Evolutionary conservation across 805 yeast species (phyloP).

Genomic region (Tetrapisispora fleetii): DNA sequence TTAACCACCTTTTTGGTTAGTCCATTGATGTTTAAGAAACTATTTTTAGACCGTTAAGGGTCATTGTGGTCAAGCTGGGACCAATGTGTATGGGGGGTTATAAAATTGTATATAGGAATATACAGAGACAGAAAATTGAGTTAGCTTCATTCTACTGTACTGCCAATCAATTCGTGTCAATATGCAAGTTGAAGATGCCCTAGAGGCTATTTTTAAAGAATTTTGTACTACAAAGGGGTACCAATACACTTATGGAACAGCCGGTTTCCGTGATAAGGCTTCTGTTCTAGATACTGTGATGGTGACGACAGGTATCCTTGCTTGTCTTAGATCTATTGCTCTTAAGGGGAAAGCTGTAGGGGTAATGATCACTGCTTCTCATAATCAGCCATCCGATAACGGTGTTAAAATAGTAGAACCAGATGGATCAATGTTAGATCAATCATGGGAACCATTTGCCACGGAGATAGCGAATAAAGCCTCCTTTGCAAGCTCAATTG

Average conservation of each 20-base stretch:
- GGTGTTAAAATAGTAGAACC: slow-evolving; percentile 95
- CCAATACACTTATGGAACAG: slow-evolving; percentile 78
- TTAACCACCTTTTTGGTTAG: no score
- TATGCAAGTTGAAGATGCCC: slow-evolving; percentile 1
- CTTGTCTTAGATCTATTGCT: slow-evolving; percentile 69
- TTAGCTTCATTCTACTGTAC: no score
- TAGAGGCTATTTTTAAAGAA: slow-evolving; percentile 12
- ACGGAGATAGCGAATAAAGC: slow-evolving; percentile 63
- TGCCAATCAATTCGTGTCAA: neutral
- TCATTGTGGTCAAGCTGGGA: no score
- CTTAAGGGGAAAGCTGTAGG: slow-evolving; percentile 67
- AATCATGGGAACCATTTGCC: slow-evolving; percentile 76
- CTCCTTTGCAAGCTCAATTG: slow-evolving; percentile 32
- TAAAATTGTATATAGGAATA: no score
- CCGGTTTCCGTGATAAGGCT: slow-evolving; percentile 84
- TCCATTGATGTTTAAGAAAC: no score
- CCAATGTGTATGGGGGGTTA: no score
- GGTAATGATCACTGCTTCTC: slow-evolving; percentile 95
- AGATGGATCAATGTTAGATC: slow-evolving; percentile 77
- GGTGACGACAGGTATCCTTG: slow-evolving; percentile 74
- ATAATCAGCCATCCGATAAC: slow-evolving; percentile 84
- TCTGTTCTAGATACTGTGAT: slow-evolving; percentile 65
- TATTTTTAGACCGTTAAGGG: no score
- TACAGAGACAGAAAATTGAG: no score
- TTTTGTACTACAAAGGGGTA: slow-evolving; percentile 35